Conservation (phyloP, 2,329 filamentous ascomycete species). For the Aspergillus texensis region DNA sequence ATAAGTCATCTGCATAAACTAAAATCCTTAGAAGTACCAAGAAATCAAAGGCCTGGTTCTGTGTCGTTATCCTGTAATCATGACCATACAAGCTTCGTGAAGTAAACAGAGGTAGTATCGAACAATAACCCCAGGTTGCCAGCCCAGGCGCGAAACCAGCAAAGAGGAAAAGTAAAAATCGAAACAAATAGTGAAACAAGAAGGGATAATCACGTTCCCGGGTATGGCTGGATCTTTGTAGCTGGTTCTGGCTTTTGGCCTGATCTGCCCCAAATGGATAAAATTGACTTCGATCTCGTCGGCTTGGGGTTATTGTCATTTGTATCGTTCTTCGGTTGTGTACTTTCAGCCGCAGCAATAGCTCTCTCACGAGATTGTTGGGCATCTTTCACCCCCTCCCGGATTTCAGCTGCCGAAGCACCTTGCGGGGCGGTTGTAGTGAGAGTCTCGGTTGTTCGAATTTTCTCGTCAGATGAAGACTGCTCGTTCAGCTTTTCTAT, state of each 20-base stretch:
- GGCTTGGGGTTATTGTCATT: constrained; percentile 22
- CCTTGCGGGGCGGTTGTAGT: constrained; percentile 46
- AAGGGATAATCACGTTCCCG: constrained; percentile 33
- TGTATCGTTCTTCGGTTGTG: constrained; percentile 1
- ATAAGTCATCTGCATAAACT: not conserved
- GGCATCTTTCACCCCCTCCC: constrained; percentile 43
- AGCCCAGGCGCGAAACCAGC: not conserved
- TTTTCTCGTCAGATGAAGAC: constrained; percentile 33
- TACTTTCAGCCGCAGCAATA: constrained; percentile 18
- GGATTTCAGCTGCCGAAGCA: constrained; percentile 43
- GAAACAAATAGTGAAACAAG: not conserved
- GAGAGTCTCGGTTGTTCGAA: constrained; percentile 39
- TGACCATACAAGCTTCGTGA: not conserved
- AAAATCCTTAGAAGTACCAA: not conserved
- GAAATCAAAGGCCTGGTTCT: not conserved
- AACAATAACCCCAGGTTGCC: not conserved
- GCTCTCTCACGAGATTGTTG: constrained; percentile 36
- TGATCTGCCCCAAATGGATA: constrained; percentile 33
- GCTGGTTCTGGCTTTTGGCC: constrained; percentile 20
- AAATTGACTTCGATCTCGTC: constrained; percentile 33
- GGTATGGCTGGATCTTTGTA: constrained; percentile 36
- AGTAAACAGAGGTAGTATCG: constrained; percentile 6
- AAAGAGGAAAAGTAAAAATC: not conserved
- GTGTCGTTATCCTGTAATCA: not conserved
- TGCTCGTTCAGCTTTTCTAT: constrained; percentile 44